Percentiles rank a stretch among this genome's conserved stretches.
Evolutionary conservation across 2,329 filamentous ascomycete genomes (phyloP).

Genomic region (Westerdykella ornata): DNA sequence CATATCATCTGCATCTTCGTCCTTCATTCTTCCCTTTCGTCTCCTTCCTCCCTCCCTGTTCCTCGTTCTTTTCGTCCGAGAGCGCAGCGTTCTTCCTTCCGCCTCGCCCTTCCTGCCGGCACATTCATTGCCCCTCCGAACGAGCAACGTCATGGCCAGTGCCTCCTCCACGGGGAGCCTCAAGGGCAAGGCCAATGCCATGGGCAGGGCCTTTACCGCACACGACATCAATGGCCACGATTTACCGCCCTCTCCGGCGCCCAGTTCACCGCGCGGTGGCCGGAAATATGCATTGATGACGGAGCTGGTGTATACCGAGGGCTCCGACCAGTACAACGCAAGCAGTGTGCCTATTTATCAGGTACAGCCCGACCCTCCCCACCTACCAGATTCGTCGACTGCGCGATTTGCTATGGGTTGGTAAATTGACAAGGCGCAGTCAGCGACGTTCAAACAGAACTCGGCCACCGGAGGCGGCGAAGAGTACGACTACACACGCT

Average conservation of each 20-base stretch:
- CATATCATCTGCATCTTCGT: slow-evolving; percentile 3
- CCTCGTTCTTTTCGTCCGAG: slow-evolving; percentile 7
- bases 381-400: background rate
- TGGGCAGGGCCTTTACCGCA: slow-evolving; percentile 38
- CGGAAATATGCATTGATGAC: slow-evolving; percentile 90
- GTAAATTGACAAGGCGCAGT: slow-evolving; percentile 45
- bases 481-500: slow-evolving; percentile 98
- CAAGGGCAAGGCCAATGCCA: slow-evolving; percentile 30
- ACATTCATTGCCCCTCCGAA: slow-evolving; percentile 9
- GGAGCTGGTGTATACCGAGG: slow-evolving; percentile 92
- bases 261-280: slow-evolving; percentile 80
- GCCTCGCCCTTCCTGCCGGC: slow-evolving; percentile 4
- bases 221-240: slow-evolving; percentile 37
- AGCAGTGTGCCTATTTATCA: slow-evolving; percentile 97
- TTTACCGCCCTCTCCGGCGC: slow-evolving; percentile 64
- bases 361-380: slow-evolving; percentile 33
- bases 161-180: slow-evolving; percentile 19
- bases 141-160: slow-evolving; percentile 22
- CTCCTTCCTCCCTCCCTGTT: background rate
- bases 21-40: slow-evolving; percentile 1
- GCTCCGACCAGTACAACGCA: slow-evolving; percentile 92
- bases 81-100: slow-evolving; percentile 9
- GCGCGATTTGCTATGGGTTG: background rate
- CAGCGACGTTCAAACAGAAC: slow-evolving; percentile 93
- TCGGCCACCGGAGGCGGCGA: slow-evolving; percentile 68